These are phyloP conservation scores for Sclerotinia sclerotiorum DNA, from an alignment of 2,329 filamentous ascomycete species.

Conservation along the genomic window DNA sequence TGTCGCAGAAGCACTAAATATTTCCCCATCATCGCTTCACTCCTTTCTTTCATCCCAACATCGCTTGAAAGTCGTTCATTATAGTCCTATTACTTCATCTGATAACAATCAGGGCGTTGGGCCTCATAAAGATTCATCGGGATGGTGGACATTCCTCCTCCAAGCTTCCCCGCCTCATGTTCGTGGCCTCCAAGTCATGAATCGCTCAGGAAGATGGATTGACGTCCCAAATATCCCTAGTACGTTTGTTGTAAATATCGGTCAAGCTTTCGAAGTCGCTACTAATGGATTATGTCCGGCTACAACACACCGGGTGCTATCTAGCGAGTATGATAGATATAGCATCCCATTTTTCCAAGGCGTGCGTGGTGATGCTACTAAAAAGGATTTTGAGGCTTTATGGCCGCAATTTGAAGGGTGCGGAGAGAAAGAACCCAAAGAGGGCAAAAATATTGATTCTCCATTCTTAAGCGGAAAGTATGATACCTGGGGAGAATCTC, in stretches of 20 bases:
- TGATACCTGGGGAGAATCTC: slow-evolving; percentile 22
- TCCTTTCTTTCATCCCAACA: slow-evolving; percentile 21
- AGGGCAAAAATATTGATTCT: slow-evolving; percentile 7
- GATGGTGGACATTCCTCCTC: slow-evolving; percentile 22
- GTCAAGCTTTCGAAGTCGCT: slow-evolving; percentile 21
- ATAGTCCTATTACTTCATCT: slow-evolving; percentile 4
- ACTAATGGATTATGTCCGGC: slow-evolving; percentile 21
- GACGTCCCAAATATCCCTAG: slow-evolving; percentile 20
- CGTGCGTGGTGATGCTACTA: slow-evolving; percentile 20
- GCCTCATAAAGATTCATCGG: slow-evolving; percentile 22
- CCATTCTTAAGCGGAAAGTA: slow-evolving; percentile 16
- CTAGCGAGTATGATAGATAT: slow-evolving; percentile 19
- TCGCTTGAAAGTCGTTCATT: slow-evolving; percentile 19
- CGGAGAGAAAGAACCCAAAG: not conserved
- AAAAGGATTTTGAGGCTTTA: slow-evolving; percentile 20
- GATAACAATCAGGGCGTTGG: slow-evolving; percentile 18
- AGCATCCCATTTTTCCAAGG: slow-evolving; percentile 21
- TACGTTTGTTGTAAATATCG: slow-evolving; percentile 23
- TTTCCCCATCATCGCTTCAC: slow-evolving; percentile 12
- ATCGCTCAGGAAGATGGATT: slow-evolving; percentile 18
- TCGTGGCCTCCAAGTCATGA: slow-evolving; percentile 21
- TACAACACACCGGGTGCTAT: slow-evolving; percentile 19
- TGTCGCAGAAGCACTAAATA: slow-evolving; percentile 16
- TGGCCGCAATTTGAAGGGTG: slow-evolving; percentile 8
- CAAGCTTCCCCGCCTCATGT: slow-evolving; percentile 22